These are phyloP conservation scores for Metrosideros polymorpha DNA, from an alignment of 441 rosid species.

Conservation along the genomic window DNA sequence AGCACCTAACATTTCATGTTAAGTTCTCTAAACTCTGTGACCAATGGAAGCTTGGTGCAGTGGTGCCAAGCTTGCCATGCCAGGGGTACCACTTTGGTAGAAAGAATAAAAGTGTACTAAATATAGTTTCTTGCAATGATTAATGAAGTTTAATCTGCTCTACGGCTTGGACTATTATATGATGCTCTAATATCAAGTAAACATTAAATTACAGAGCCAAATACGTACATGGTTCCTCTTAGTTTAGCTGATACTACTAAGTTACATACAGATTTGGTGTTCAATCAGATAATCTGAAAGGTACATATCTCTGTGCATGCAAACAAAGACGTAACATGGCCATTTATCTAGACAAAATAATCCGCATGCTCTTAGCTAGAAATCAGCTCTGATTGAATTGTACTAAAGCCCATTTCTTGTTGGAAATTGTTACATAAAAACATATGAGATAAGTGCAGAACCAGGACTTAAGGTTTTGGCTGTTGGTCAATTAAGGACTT, in stretches of 20 bases:
- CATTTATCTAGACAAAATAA: neutral
- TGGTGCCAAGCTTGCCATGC: neutral
- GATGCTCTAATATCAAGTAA: neutral
- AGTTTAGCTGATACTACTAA: neutral
- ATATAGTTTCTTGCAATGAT: neutral
- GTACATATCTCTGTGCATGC: neutral
- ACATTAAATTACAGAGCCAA: neutral
- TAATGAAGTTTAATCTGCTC: neutral
- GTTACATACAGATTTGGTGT: neutral
- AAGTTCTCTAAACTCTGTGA: neutral
- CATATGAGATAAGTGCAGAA: neutral
- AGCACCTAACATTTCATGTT: neutral
- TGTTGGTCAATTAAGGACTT: neutral
- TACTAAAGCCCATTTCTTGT: neutral
- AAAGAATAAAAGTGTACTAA: neutral
- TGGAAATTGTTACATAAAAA: neutral
- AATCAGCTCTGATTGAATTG: neutral
- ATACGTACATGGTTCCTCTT: neutral
- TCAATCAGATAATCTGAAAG: neutral
- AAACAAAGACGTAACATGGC: neutral
- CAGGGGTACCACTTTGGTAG: neutral
- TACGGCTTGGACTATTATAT: neutral
- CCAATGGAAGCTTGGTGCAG: neutral
- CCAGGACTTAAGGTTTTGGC: neutral
- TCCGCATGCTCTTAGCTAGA: neutral